A percentile compares a stretch with the other conserved stretches of the same genome.
Evolutionary conservation across 164 flowering plant genomes (phyloP).

Genomic region (Berberis thunbergii): DNA sequence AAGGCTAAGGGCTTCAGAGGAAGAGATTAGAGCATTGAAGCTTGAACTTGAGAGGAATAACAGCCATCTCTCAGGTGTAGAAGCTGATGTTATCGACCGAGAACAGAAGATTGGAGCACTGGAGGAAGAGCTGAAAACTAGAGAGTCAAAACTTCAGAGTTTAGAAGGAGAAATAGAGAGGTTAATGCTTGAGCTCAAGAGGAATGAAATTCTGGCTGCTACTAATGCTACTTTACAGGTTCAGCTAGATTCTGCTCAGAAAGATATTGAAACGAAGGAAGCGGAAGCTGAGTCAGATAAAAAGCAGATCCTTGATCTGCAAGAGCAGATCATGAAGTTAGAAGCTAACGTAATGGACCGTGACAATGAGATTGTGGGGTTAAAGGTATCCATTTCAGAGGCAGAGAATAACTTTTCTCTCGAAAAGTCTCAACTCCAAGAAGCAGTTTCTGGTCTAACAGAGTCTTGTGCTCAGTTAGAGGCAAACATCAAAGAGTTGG

Average conservation of each 20-base stretch:
- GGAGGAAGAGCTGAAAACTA: conserved; percentile 15
- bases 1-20: too few species aligned
- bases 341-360: too few species aligned
- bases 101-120: too few species aligned
- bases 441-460: neutral
- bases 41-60: conserved; percentile 26
- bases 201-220: conserved; percentile 13
- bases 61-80: neutral
- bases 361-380: neutral
- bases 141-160: conserved; percentile 28
- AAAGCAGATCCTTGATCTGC: conserved; percentile 12
- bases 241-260: conserved; percentile 7
- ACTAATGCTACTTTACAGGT: conserved; percentile 11
- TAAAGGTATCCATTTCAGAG: neutral
- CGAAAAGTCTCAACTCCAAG: neutral
- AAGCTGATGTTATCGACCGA: too few species aligned
- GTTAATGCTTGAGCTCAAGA: conserved; percentile 42
- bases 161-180: conserved; percentile 40
- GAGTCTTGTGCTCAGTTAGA: too few species aligned
- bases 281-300: conserved; percentile 21
- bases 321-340: conserved; percentile 13
- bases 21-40: too few species aligned
- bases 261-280: conserved; percentile 3
- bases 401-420: neutral
- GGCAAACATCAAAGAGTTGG: too few species aligned